Base-by-base conservation (phyloP, 768 basidiomycete genomes). In the Rhodotorula diobovata region DNA sequence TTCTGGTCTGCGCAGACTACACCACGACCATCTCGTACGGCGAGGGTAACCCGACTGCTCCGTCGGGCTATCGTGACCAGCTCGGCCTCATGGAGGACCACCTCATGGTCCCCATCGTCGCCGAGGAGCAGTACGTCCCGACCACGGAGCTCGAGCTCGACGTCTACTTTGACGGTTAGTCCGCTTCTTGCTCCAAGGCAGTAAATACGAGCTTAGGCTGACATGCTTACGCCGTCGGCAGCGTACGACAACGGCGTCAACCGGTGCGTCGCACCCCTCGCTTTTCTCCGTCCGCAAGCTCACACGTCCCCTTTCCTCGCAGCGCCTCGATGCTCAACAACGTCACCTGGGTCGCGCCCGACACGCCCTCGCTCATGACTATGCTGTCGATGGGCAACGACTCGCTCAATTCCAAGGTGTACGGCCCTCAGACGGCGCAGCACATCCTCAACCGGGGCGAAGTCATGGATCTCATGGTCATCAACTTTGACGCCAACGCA, bases 21-120 rank as follows among this genome's bases (percentile, higher is more conserved):
- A 96, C 95, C 20, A 84, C 93, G 2, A 89, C 88, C 0, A 86
- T 97, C 76, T 87, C 87, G 0, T 99, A 99, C 84, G 80, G 81
- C 68, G 53, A 84, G 1, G 83, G 83, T 37, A 82, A 85, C 32
- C 74, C 85, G 56, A 76, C 66, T 41, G 73, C 67, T 20, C 37
- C 66, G 5, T 67, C 72, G 48, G 63, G 70, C 15, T 68, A 67
- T 35, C 61, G 75, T 23, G 82, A 78, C 37, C 77, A 78, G n/a
- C 91, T 91, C 79, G 79, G 82, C 61, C 84, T 85, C 71, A 84
- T 88, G 53, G 81, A 88, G 74, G 93, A 96, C 60, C 54, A 71
- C 54, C 46, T 66, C 45, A 48, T 78, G 54, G 86, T 88, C 0
- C 92, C 94, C 0, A 73, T 89, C 45, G 79, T 80, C 1, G 80